These are phyloP conservation scores for Mycena capillaripes DNA, from an alignment of 768 basidiomycete genomes.

Conservation along the genomic window DNA sequence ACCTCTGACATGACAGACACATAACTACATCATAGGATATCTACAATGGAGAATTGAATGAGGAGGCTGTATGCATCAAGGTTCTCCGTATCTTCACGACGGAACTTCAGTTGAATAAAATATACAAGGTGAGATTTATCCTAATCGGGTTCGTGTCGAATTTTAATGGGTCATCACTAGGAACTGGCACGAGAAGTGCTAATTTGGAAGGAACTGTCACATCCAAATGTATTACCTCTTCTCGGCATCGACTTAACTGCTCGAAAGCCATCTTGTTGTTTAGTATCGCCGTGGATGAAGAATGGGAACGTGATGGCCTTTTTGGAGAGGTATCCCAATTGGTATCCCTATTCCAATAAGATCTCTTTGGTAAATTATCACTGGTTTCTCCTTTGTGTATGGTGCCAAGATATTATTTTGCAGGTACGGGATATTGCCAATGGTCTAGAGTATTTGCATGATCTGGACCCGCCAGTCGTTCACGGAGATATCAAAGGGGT, in stretches of 20 bases:
- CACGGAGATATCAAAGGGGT: slow-evolving; percentile 18
- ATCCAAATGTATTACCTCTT: slow-evolving; percentile 18
- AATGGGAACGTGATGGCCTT: slow-evolving; percentile 18
- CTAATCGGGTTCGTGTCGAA: neutral
- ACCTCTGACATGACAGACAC: neutral
- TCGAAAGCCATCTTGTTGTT: slow-evolving; percentile 14
- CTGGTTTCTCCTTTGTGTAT: neutral
- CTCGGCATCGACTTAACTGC: slow-evolving; percentile 17
- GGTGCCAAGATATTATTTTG: slow-evolving; percentile 4
- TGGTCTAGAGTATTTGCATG: slow-evolving; percentile 14
- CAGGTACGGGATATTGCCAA: slow-evolving; percentile 13
- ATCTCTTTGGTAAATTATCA: slow-evolving; percentile 16
- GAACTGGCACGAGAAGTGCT: slow-evolving; percentile 23
- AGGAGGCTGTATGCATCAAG: slow-evolving; percentile 12
- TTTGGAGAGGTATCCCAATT: slow-evolving; percentile 13
- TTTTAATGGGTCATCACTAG: slow-evolving; percentile 8
- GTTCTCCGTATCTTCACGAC: slow-evolving; percentile 15
- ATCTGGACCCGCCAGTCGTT: slow-evolving; percentile 21
- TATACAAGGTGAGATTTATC: slow-evolving; percentile 22
- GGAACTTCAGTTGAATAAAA: slow-evolving; percentile 10
- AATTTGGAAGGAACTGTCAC: slow-evolving; percentile 15
- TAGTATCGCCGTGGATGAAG: slow-evolving; percentile 14
- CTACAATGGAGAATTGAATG: neutral
- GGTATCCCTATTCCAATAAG: slow-evolving; percentile 18
- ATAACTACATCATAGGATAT: slow-evolving; percentile 16